phyloP scores from a whole-genome alignment of 176 grass and related monocot genomes.

The Chrysopogon serrulatus region DNA sequence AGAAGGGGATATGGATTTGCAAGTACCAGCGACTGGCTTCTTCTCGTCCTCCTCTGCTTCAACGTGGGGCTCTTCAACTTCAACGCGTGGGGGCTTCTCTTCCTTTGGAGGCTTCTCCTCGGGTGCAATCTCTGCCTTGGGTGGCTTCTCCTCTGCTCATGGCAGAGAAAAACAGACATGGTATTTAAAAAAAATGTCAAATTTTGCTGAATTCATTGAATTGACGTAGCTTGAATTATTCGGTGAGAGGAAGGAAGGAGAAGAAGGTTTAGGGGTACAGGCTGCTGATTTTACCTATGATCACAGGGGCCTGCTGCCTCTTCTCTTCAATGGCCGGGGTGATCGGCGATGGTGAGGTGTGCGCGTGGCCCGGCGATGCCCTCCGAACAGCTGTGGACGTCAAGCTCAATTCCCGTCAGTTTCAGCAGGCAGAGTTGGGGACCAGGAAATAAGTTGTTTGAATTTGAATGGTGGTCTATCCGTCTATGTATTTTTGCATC shows the following conservation, averaged over 20 bases:
- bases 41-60: background rate
- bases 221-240: background rate
- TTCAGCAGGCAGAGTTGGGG: too few relatives aligned
- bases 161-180: background rate
- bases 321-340: conserved; percentile 28
- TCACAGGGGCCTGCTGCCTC: conserved; percentile 4
- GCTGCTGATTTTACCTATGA: conserved; percentile 40
- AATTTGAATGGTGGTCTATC: background rate
- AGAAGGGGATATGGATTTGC: background rate
- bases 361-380: conserved; percentile 31
- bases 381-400: conserved; percentile 39
- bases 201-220: background rate
- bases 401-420: background rate
- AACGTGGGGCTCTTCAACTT: background rate
- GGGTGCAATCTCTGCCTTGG: background rate
- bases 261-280: background rate
- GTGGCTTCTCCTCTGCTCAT: conserved; percentile 35
- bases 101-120: background rate
- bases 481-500: too few relatives aligned
- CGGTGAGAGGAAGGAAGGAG: background rate
- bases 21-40: conserved; percentile 13
- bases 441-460: background rate
- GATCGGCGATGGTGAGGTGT: background rate
- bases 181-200: background rate
- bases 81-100: background rate